Conservation (phyloP, 2,329 filamentous ascomycete genomes). For the Colletotrichum scovillei region DNA sequence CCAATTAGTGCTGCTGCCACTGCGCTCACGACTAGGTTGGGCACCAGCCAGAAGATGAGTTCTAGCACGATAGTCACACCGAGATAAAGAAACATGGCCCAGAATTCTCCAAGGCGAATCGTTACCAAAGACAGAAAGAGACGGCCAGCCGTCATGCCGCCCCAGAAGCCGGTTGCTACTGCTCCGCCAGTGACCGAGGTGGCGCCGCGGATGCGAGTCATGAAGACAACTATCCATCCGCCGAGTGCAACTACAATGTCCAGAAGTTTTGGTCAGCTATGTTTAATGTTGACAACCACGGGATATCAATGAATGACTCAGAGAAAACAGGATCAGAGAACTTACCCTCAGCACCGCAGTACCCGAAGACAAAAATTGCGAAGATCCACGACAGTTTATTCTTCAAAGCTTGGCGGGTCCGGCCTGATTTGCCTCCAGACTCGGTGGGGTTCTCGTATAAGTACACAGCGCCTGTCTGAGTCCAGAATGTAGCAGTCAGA, state of each 20-base stretch:
- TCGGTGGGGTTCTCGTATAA: conserved; percentile 39
- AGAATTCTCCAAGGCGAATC: conserved; percentile 58
- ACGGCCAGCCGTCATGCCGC: conserved; percentile 81
- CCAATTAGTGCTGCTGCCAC: not conserved
- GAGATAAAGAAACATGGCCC: conserved; percentile 63
- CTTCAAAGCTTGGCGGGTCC: not conserved
- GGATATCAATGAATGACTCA: no score
- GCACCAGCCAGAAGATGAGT: conserved; percentile 85
- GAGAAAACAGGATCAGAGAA: no score
- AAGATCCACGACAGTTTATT: not conserved
- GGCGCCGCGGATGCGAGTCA: conserved; percentile 80
- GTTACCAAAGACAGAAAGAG: conserved; percentile 82
- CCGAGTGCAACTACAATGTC: conserved; percentile 68
- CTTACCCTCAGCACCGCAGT: not conserved
- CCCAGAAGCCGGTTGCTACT: conserved; percentile 84
- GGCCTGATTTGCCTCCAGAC: not conserved
- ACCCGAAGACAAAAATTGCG: not conserved
- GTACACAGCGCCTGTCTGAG: not conserved
- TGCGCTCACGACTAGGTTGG: conserved; percentile 67
- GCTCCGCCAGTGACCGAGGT: conserved; percentile 78
- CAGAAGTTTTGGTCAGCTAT: not conserved
- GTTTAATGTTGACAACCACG: no score
- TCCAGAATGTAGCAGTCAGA: not conserved
- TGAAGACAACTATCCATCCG: conserved; percentile 85
- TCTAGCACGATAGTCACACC: conserved; percentile 71